Conservation (phyloP, 108 stramenopile genomes). For the Craspedostauros australis region DNA sequence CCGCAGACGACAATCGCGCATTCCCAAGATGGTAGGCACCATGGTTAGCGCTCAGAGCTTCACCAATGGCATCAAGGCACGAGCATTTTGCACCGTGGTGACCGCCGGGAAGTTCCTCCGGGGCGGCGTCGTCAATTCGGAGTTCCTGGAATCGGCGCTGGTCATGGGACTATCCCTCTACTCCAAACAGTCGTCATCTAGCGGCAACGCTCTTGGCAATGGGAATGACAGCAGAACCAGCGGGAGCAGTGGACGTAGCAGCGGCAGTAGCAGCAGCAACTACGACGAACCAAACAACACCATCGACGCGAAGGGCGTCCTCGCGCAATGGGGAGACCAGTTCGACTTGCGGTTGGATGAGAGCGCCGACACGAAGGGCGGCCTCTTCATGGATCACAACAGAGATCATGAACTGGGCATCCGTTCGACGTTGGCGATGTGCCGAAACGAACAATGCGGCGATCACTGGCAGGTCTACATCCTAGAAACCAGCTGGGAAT, state of each 20-base stretch:
- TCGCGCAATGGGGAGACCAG: conserved; percentile 6
- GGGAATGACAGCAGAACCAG: too few species aligned
- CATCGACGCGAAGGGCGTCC: too few species aligned
- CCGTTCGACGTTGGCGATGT: conserved; percentile 1
- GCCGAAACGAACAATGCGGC: conserved; percentile 14
- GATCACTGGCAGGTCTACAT: conserved; percentile 15
- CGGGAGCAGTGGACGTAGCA: too few species aligned
- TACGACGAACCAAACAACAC: too few species aligned
- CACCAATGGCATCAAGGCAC: not conserved
- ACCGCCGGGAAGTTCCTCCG: conserved; percentile 13
- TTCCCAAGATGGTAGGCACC: not conserved
- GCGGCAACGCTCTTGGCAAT: conserved; percentile 4
- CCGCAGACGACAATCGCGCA: not conserved
- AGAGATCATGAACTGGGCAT: conserved; percentile 1
- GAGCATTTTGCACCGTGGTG: conserved; percentile 15
- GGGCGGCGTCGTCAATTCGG: conserved; percentile 13
- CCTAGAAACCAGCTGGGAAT: conserved; percentile 2
- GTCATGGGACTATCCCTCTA: conserved; percentile 15
- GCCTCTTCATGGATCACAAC: conserved; percentile 5
- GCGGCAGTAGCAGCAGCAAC: too few species aligned
- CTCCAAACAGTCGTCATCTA: not conserved
- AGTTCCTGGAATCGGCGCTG: conserved; percentile 12
- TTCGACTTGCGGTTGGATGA: not conserved
- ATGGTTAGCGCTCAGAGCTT: conserved; percentile 4
- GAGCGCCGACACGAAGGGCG: conserved; percentile 1